Base-by-base conservation (phyloP, 257 asterid species). In the Solanum sitiens region DNA sequence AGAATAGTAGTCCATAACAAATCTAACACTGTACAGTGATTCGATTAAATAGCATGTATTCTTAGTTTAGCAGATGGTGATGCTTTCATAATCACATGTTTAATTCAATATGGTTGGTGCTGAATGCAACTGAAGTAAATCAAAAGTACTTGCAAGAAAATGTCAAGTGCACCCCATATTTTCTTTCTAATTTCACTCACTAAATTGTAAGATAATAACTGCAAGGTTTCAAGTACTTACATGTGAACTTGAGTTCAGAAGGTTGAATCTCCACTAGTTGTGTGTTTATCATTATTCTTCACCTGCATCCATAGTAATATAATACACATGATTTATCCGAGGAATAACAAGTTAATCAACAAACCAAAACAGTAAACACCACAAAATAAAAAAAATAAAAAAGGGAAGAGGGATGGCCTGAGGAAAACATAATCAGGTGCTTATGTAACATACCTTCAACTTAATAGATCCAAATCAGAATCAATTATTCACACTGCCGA, bases 201-300 rank as follows among this genome's bases (percentile, higher is more conserved):
- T 65, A 71, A 30, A 76, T 86, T 87, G 44, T 30, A 32, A 79
- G 65, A 42, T 47, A 80, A 5, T 30, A 47, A 80, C 25, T 27
- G 68, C 85, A 47, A 80, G 13, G 65, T 80, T 80, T 86, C 85
- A 73, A 73, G 45, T 56, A 91, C 97, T 85, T 91, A 94, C 99
- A 92, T 61, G 67, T 56, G 92, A 96, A 96, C 91, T 93, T 92
- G 84, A 96, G 96, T 91, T 96, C 99, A 37, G 88, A 93, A 87
- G 99, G 99, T 87, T 90, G 94, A 90, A 95, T 91, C 90, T 94
- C 98, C 91, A 91, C 90, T 44, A 94, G 89, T 87, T 92, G 94
- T 86, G 91, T 87, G 90, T 85, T 91, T 93, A 92, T 91, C 39
- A 37, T 91, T 92, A 90, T 87, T 86, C 85, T 53, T 88, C 77